phyloP scores from a whole-genome alignment of 495 filamentous ascomycete genomes.

The Talaromyces thailandensis region DNA sequence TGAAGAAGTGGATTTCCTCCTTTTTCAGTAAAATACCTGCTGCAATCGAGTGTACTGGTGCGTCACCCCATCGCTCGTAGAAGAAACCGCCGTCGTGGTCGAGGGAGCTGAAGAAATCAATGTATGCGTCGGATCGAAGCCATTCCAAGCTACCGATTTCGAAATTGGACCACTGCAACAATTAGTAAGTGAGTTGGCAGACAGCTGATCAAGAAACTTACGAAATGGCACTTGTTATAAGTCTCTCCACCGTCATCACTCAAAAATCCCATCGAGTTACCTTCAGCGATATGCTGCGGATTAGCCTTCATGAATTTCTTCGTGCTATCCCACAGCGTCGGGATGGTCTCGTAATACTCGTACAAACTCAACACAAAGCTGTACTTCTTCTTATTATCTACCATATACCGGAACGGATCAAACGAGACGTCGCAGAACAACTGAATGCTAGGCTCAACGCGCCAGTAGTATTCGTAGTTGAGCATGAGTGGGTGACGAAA shows the following conservation, averaged over 20 bases:
- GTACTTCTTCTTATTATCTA: conserved; percentile 83
- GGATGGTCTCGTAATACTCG: conserved; percentile 94
- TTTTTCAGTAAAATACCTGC: conserved; percentile 78
- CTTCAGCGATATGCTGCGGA: conserved; percentile 76
- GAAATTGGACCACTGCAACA: conserved; percentile 77
- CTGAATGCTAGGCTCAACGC: conserved; percentile 82
- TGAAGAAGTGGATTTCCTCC: conserved; percentile 95
- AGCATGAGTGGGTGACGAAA: conserved; percentile 75
- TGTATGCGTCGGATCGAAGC: conserved; percentile 70
- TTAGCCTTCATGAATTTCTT: conserved; percentile 85
- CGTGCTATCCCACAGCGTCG: conserved; percentile 86
- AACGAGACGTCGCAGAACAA: conserved; percentile 78
- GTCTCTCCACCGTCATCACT: conserved; percentile 82
- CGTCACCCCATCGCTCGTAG: conserved; percentile 98
- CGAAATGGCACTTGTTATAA: conserved; percentile 97
- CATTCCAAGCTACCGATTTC: conserved; percentile 80
- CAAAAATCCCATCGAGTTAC: conserved; percentile 83
- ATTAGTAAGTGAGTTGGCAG: not conserved
- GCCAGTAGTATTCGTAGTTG: conserved; percentile 90
- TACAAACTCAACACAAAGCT: conserved; percentile 84
- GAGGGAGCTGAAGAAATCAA: conserved; percentile 70
- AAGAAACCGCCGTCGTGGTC: conserved; percentile 94
- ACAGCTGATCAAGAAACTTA: conserved; percentile 33
- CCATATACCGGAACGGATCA: conserved; percentile 82
- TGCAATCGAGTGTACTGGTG: conserved; percentile 94